Evolutionary conservation across 495 filamentous ascomycete species (phyloP).

Genomic region (Hyaloscypha finlandica): DNA sequence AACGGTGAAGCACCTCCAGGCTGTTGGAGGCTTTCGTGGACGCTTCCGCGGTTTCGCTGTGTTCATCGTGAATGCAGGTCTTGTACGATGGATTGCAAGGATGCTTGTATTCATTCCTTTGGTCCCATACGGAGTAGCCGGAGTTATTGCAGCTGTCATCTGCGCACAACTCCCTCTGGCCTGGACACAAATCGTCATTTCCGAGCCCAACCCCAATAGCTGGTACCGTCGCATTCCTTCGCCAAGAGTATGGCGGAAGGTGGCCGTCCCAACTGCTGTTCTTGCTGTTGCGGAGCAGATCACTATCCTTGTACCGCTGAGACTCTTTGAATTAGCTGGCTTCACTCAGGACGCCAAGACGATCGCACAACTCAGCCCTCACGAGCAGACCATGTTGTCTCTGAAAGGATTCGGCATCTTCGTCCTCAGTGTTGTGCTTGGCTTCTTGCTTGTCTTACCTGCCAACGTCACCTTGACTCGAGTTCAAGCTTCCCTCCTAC

Average conservation of each 20-base stretch:
- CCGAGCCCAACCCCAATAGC: conserved; percentile 29
- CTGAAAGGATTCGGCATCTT: conserved; percentile 18
- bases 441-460: conserved; percentile 58
- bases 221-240: conserved; percentile 33
- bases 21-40: conserved; percentile 24
- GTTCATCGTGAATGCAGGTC: conserved; percentile 10
- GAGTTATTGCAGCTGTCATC: conserved; percentile 23
- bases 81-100: conserved; percentile 8
- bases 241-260: conserved; percentile 26
- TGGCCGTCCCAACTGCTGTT: conserved; percentile 31
- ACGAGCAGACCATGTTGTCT: conserved; percentile 7
- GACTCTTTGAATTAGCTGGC: conserved; percentile 8
- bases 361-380: background rate
- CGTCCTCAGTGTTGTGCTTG: conserved; percentile 18
- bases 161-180: conserved; percentile 25
- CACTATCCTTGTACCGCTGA: conserved; percentile 20
- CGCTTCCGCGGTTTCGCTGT: conserved; percentile 30
- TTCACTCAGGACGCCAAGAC: background rate
- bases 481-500: conserved; percentile 70
- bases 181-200: conserved; percentile 36
- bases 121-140: conserved; percentile 8
- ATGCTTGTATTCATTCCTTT: conserved; percentile 12
- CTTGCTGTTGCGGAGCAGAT: conserved; percentile 29
- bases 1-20: conserved; percentile 22
- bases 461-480: conserved; percentile 64